Conservation (phyloP, 2,329 filamentous ascomycete species). For the Raffaelea ambrosiae region DNA sequence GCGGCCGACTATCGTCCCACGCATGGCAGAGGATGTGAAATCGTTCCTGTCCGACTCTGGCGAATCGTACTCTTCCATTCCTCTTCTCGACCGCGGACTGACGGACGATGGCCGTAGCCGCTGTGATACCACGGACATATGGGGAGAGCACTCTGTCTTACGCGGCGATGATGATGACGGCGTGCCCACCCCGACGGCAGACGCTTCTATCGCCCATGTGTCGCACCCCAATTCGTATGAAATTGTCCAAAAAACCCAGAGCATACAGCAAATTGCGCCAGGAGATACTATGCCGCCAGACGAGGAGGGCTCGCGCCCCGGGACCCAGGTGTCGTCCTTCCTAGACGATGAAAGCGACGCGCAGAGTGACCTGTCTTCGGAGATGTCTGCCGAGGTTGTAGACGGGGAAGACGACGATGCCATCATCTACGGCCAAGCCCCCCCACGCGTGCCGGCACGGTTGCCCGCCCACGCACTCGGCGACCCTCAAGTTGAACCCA, state of each 20-base stretch:
- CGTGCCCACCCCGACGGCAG: constrained; percentile 13
- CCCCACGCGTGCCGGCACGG: constrained; percentile 15
- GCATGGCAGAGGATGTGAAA: constrained; percentile 25
- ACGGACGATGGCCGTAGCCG: constrained; percentile 40
- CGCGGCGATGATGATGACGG: constrained; percentile 30
- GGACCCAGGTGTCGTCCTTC: constrained; percentile 32
- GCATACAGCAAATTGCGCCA: constrained; percentile 34
- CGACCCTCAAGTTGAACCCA: constrained; percentile 13
- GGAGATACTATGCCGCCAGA: constrained; percentile 24
- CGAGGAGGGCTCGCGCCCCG: constrained; percentile 11
- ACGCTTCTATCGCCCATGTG: constrained; percentile 6
- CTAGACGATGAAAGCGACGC: constrained; percentile 37
- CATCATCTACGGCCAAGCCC: constrained; percentile 15
- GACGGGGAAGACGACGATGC: constrained; percentile 23
- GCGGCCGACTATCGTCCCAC: constrained; percentile 9
- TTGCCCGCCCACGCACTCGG: constrained; percentile 27
- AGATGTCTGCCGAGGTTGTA: constrained; percentile 45
- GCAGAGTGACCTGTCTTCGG: constrained; percentile 54
- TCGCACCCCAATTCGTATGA: constrained; percentile 41
- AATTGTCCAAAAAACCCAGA: constrained; percentile 44
- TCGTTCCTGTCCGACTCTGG: constrained; percentile 54
- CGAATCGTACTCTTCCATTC: constrained; percentile 68
- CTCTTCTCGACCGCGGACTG: constrained; percentile 62
- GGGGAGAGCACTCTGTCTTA: constrained; percentile 48
- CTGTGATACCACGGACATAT: constrained; percentile 30